A percentile compares a stretch with the other conserved stretches of the same genome.
Conservation (phyloP, 2,329 filamentous ascomycete genomes). For the Alternaria burnsii region DNA sequence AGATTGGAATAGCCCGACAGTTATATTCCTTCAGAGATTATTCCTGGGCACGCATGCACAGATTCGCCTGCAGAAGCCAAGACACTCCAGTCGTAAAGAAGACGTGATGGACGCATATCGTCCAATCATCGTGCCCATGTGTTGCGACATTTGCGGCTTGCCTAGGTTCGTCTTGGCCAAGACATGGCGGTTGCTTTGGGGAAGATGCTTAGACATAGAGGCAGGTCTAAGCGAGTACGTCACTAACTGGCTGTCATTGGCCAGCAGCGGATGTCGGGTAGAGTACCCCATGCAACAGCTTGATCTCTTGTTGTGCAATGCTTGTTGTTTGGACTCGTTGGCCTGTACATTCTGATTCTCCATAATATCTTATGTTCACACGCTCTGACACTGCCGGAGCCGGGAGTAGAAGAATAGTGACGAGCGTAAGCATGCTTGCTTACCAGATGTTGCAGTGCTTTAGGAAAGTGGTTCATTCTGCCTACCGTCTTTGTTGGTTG, state of each 20-base stretch:
- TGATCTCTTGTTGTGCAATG: not conserved
- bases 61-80: not conserved
- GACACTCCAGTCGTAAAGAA: not conserved
- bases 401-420: too few relatives aligned
- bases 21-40: not conserved
- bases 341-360: not conserved
- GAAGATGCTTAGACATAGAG: not conserved
- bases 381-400: not conserved
- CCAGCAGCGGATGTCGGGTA: not conserved
- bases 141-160: constrained; percentile 7
- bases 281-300: not conserved
- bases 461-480: not conserved
- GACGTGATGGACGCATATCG: not conserved
- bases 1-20: not conserved
- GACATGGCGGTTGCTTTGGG: not conserved
- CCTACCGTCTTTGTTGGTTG: not conserved
- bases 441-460: too few relatives aligned
- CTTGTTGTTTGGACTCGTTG: not conserved
- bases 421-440: too few relatives aligned
- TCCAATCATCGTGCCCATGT: constrained; percentile 17
- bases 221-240: not conserved
- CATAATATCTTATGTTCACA: not conserved
- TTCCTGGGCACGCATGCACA: not conserved
- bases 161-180: constrained; percentile 1
- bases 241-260: constrained; percentile 8